Percentiles rank a stretch among this genome's conserved stretches.
phyloP scores from a whole-genome alignment of 1,284 basidiomycete species.

The Boletus mariae region DNA sequence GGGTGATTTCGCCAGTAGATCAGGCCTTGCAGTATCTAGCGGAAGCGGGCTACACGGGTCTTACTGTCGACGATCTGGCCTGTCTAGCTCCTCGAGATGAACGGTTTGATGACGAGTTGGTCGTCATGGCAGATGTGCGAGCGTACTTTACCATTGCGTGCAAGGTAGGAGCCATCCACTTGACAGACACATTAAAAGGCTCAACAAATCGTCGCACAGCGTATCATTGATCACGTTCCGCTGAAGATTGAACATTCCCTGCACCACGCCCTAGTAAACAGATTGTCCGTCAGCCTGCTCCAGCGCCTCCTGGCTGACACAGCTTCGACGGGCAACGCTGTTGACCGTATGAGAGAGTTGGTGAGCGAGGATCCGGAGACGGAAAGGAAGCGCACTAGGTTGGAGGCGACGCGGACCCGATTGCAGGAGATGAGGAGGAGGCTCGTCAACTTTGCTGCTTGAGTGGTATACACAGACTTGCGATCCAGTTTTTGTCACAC shows the following conservation, averaged over 20 bases:
- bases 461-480: neutral
- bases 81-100: slow-evolving; percentile 15
- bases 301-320: slow-evolving; percentile 31
- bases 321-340: slow-evolving; percentile 7
- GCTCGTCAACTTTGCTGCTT: slow-evolving; percentile 26
- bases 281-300: slow-evolving; percentile 40
- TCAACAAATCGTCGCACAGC: slow-evolving; percentile 32
- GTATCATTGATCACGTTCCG: slow-evolving; percentile 51
- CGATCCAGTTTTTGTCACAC: neutral
- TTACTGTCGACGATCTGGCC: slow-evolving; percentile 19
- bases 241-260: slow-evolving; percentile 49
- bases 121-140: slow-evolving; percentile 50
- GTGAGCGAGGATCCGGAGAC: slow-evolving; percentile 44
- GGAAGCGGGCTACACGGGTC: slow-evolving; percentile 19
- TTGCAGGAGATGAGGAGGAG: slow-evolving; percentile 38
- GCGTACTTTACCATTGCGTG: slow-evolving; percentile 51
- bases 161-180: slow-evolving; percentile 31
- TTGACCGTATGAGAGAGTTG: slow-evolving; percentile 34
- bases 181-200: neutral
- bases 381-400: slow-evolving; percentile 26
- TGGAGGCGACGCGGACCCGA: slow-evolving; percentile 29
- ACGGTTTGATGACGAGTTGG: slow-evolving; percentile 38
- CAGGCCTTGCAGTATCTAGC: slow-evolving; percentile 18
- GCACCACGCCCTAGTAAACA: slow-evolving; percentile 38
- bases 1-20: neutral